A percentile compares a stretch with the other conserved stretches of the same genome.
Conservation (phyloP, 2,329 filamentous ascomycete genomes). For the Verticillium tricorpus region DNA sequence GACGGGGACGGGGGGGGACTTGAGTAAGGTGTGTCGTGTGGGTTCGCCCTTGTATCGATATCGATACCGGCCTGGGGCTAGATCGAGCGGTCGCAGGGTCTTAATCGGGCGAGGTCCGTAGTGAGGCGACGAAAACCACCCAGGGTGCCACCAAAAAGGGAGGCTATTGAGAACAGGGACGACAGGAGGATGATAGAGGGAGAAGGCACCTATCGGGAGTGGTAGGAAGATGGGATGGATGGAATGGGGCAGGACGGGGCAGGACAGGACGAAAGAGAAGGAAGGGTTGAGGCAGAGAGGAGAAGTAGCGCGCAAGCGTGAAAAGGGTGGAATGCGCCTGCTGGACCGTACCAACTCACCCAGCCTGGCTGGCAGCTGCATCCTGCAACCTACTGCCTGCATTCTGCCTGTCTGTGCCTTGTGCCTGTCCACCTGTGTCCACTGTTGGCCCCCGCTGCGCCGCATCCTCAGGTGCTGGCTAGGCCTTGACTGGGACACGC, state of each 20-base stretch:
- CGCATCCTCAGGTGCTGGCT: not conserved
- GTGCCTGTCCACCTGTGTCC: not conserved
- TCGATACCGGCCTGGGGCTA: not conserved
- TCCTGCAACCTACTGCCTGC: no score
- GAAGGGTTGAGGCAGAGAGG: not conserved
- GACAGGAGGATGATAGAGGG: not conserved
- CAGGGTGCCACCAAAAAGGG: not conserved
- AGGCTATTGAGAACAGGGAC: not conserved
- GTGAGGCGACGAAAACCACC: not conserved
- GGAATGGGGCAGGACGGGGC: not conserved
- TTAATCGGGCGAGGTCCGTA: not conserved
- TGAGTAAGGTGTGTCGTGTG: not conserved
- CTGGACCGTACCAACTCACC: not conserved
- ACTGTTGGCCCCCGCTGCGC: not conserved
- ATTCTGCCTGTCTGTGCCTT: not conserved
- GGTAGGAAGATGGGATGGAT: not conserved
- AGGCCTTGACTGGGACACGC: not conserved
- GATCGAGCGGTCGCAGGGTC: not conserved
- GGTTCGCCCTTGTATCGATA: not conserved
- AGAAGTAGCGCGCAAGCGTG: not conserved
- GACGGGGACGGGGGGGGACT: not conserved
- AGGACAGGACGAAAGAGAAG: conserved; percentile 4
- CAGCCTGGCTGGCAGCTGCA: no score
- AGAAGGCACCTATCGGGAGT: not conserved
- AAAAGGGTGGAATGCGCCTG: conserved; percentile 10